Conservation (phyloP, 208 protist species). For the Trypanosoma platydactyli region DNA sequence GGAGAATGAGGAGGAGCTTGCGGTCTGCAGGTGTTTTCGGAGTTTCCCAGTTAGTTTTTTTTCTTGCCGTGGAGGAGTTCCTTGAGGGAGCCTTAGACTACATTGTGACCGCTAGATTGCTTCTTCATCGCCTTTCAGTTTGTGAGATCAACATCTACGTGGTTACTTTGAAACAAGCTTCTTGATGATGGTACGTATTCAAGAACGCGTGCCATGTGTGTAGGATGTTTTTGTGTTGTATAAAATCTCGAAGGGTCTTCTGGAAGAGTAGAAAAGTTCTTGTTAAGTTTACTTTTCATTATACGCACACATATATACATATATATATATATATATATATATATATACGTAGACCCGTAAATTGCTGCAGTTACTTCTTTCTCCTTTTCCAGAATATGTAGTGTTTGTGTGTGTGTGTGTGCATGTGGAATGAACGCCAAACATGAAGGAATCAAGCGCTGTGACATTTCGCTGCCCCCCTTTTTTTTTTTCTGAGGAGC, state of each 20-base stretch:
- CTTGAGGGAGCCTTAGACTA: too few relatives aligned
- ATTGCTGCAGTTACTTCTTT: neutral
- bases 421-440: conserved; percentile 31
- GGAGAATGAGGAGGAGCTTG: too few relatives aligned
- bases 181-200: too few relatives aligned
- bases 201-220: too few relatives aligned
- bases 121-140: too few relatives aligned
- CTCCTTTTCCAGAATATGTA: too few relatives aligned
- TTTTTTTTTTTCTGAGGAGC: conserved; percentile 59
- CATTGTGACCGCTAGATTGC: too few relatives aligned
- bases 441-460: conserved; percentile 28
- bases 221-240: too few relatives aligned
- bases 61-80: conserved; percentile 8
- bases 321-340: neutral
- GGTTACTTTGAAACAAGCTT: too few relatives aligned
- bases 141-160: too few relatives aligned
- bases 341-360: conserved; percentile 13
- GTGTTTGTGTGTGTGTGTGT: too few relatives aligned
- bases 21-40: too few relatives aligned
- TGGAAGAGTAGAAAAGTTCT: conserved; percentile 1
- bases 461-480: conserved; percentile 40
- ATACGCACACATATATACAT: neutral
- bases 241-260: conserved; percentile 11
- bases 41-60: neutral
- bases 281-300: conserved; percentile 23